Evolutionary conservation across 345 rosid genomes (phyloP).

Genomic region (Eucalyptus virginea): DNA sequence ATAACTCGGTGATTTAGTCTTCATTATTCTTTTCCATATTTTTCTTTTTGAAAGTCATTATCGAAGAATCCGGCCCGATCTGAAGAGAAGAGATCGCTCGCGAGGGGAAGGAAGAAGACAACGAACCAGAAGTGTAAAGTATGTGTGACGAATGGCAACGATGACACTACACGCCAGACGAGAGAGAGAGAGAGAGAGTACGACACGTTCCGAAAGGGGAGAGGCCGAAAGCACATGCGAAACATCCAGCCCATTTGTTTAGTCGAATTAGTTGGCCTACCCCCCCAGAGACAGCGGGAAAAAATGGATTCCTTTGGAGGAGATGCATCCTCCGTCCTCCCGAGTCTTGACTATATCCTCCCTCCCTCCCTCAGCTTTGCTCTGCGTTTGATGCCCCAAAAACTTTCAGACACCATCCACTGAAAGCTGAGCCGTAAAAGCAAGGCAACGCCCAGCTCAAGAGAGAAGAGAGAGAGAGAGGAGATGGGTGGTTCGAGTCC

Average conservation of each 20-base stretch:
- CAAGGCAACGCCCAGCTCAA: not conserved
- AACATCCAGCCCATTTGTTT: not conserved
- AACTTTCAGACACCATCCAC: not conserved
- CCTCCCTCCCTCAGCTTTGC: not conserved
- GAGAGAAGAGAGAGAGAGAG: not conserved
- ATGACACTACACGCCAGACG: not conserved
- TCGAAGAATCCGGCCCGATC: not conserved
- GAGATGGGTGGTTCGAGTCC: constrained; percentile 27
- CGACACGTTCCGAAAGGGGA: not conserved
- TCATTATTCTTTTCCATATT: not conserved
- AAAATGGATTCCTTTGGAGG: not conserved
- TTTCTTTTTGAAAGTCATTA: not conserved
- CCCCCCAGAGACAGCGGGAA: not conserved
- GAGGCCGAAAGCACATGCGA: not conserved
- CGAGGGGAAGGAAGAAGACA: not conserved
- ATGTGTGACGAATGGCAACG: not conserved
- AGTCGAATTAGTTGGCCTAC: not conserved
- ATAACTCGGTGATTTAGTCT: not conserved
- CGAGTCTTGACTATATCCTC: not conserved
- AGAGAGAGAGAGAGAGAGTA: not conserved
- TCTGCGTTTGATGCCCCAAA: not conserved
- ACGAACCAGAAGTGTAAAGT: not conserved
- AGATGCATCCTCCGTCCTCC: not conserved
- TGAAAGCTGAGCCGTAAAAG: not conserved
- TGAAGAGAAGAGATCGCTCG: not conserved